A percentile compares a stretch with the other conserved stretches of the same genome.
Evolutionary conservation across 257 asterid species (phyloP).

Genomic region (Gardenia jasminoides): DNA sequence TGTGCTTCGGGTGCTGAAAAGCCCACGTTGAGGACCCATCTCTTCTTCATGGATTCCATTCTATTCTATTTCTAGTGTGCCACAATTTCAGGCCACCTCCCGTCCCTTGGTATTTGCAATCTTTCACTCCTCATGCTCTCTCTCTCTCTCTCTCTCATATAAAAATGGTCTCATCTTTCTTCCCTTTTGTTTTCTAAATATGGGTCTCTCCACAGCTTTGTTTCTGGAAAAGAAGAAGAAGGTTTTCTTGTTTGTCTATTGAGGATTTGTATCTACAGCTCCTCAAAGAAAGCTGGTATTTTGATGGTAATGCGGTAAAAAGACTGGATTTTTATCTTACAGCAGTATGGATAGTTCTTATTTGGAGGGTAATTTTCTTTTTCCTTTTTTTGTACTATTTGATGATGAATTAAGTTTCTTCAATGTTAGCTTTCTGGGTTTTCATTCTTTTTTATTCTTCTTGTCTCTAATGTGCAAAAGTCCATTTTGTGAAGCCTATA

Average conservation of each 20-base stretch:
- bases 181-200: not conserved
- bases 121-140: conserved; percentile 18
- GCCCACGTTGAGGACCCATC: conserved; percentile 62
- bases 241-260: conserved; percentile 8
- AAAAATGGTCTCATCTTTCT: not conserved
- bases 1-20: conserved; percentile 54
- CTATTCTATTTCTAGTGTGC: conserved; percentile 11
- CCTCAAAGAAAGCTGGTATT: conserved; percentile 11
- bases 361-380: conserved; percentile 41
- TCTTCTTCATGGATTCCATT: conserved; percentile 52
- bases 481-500: not conserved
- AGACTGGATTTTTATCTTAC: conserved; percentile 22
- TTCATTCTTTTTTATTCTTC: not conserved
- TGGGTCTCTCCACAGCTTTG: not conserved
- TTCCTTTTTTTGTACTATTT: conserved; percentile 10
- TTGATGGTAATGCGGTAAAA: conserved; percentile 21
- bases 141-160: conserved; percentile 1
- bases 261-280: conserved; percentile 10
- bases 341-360: conserved; percentile 40
- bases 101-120: conserved; percentile 37
- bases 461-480: not conserved
- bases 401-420: not conserved
- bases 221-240: not conserved
- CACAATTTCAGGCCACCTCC: conserved; percentile 20
- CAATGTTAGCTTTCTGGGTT: conserved; percentile 4